These are phyloP conservation scores for Dothideomycetes sp. DNA, from an alignment of 2,329 filamentous ascomycete species.

Conservation along the genomic window DNA sequence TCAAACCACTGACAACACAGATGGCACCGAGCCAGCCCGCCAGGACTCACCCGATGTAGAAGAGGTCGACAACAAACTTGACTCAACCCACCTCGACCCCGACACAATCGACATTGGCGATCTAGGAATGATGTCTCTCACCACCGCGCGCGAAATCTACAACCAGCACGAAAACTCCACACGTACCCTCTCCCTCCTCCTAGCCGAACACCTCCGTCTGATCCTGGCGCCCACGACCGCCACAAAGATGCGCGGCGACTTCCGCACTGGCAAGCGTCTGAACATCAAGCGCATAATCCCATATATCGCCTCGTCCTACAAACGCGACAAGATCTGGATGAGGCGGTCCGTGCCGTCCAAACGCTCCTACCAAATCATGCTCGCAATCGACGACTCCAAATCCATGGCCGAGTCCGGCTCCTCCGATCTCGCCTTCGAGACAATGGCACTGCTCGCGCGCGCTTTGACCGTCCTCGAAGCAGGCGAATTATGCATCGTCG, in stretches of 20 bases:
- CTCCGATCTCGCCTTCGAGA: constrained; percentile 78
- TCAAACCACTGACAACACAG: constrained; percentile 23
- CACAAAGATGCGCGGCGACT: constrained; percentile 92
- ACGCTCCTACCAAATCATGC: constrained; percentile 90
- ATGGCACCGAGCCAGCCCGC: constrained; percentile 16
- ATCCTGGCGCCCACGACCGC: constrained; percentile 91
- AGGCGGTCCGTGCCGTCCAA: constrained; percentile 83
- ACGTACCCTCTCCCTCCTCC: constrained; percentile 71
- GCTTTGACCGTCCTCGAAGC: constrained; percentile 86
- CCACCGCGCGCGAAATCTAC: constrained; percentile 62
- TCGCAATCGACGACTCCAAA: constrained; percentile 91
- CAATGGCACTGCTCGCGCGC: constrained; percentile 80
- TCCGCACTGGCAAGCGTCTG: constrained; percentile 92
- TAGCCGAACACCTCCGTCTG: constrained; percentile 89
- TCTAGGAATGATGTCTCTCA: constrained; percentile 4
- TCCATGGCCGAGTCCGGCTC: constrained; percentile 80
- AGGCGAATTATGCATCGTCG: constrained; percentile 82
- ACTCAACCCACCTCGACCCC: constrained; percentile 55
- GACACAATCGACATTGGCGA: constrained; percentile 4
- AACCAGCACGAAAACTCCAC: constrained; percentile 73
- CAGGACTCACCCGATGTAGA: constrained; percentile 24
- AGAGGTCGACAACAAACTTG: constrained; percentile 49
- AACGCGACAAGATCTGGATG: constrained; percentile 99
- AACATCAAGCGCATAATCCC: constrained; percentile 99
- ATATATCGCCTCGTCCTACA: constrained; percentile 96